These are phyloP conservation scores for Barnettozyma salicaria DNA, from an alignment of 805 yeast species.

Conservation along the genomic window DNA sequence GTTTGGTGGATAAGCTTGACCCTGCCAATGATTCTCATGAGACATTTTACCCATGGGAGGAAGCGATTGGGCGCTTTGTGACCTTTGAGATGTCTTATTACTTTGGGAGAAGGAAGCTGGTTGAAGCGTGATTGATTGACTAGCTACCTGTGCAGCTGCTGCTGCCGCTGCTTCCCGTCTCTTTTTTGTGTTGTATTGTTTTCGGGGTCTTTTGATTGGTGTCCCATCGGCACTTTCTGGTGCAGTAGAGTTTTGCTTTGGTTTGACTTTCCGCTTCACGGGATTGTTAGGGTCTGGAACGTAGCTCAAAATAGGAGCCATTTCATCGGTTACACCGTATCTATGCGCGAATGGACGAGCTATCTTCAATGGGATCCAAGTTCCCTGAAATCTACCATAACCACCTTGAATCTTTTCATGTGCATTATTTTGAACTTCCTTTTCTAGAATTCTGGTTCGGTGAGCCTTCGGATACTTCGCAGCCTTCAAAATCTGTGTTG, in stretches of 20 bases:
- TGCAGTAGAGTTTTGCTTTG: conserved; percentile 10
- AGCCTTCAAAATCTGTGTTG: conserved; percentile 74
- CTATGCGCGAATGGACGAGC: conserved; percentile 53
- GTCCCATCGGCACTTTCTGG: conserved; percentile 12
- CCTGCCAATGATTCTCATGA: conserved; percentile 10
- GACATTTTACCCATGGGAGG: conserved; percentile 5
- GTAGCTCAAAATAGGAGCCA: conserved; percentile 49
- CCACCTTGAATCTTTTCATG: conserved; percentile 85
- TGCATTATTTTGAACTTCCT: conserved; percentile 59
- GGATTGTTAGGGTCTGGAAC: conserved; percentile 43
- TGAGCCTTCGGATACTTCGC: conserved; percentile 76
- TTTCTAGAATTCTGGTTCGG: conserved; percentile 69
- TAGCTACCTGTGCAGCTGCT: conserved; percentile 12
- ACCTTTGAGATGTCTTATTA: conserved; percentile 1
- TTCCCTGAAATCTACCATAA: conserved; percentile 78
- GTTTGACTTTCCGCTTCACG: conserved; percentile 35
- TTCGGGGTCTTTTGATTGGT: conserved; percentile 21
- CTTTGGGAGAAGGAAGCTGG: too few relatives aligned
- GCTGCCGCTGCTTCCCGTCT: conserved; percentile 26
- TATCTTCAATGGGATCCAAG: conserved; percentile 72
- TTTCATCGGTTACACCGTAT: conserved; percentile 44
- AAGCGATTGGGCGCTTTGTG: conserved; percentile 3
- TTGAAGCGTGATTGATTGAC: too few relatives aligned
- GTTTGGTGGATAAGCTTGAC: conserved; percentile 7
- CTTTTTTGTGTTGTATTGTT: conserved; percentile 20